phyloP scores from a whole-genome alignment of 306 rosid genomes.

The Pterocarpus santalinus region DNA sequence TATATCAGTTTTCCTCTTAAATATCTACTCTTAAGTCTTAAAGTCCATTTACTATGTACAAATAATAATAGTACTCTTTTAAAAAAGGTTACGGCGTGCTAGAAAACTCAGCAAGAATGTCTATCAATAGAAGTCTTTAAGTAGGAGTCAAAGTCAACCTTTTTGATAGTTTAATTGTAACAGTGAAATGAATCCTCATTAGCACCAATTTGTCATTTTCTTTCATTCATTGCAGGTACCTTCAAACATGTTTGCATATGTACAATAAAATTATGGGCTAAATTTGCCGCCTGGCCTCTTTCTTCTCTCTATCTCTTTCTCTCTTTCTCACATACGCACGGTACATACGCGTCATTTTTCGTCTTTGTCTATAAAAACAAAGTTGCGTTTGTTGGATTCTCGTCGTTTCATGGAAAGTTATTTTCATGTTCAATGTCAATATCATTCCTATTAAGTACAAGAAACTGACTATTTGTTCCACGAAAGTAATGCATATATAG shows the following conservation, averaged over 20 bases:
- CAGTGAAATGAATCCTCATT: background rate
- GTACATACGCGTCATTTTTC: slow-evolving; percentile 12
- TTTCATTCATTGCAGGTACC: background rate
- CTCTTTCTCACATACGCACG: background rate
- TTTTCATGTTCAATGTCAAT: slow-evolving; percentile 22
- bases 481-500: no score
- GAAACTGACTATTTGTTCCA: background rate
- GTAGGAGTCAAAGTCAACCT: background rate
- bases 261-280: background rate
- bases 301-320: slow-evolving; percentile 29
- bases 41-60: no score
- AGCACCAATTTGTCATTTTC: slow-evolving; percentile 1
- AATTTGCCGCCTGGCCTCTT: background rate
- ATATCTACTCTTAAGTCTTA: no score
- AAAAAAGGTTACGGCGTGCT: no score
- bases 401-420: background rate
- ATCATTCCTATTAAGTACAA: background rate
- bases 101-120: no score
- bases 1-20: no score
- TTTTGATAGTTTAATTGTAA: background rate
- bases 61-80: no score
- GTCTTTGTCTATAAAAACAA: background rate
- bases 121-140: background rate
- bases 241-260: slow-evolving; percentile 9
- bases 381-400: background rate